Conservation (phyloP, 78 protist genomes). For the Diacronema lutheri region DNA sequence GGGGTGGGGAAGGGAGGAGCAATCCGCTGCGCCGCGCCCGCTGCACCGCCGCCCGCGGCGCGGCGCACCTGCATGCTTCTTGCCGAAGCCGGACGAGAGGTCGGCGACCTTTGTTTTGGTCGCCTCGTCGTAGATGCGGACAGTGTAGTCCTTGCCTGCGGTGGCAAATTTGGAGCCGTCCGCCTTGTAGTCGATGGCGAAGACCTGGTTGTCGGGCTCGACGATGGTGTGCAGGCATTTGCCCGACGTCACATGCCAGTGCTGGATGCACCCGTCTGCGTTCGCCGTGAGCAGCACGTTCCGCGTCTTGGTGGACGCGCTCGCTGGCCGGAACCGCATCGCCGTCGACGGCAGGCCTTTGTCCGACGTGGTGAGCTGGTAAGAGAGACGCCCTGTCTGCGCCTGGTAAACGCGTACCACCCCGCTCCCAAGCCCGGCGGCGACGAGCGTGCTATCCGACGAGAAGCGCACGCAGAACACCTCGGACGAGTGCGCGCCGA, state of each 20-base stretch:
- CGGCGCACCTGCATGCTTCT: too few species aligned
- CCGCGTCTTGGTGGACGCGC: neutral
- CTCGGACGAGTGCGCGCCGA: too few species aligned
- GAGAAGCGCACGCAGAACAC: slow-evolving; percentile 27
- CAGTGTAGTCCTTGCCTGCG: slow-evolving; percentile 46
- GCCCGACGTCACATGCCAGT: slow-evolving; percentile 35
- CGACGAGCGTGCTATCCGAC: slow-evolving; percentile 12
- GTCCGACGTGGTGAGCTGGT: neutral
- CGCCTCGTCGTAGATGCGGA: slow-evolving; percentile 55
- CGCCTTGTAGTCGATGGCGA: neutral
- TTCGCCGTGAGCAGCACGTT: slow-evolving; percentile 21
- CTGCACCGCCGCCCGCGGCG: too few species aligned
- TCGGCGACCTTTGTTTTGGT: slow-evolving; percentile 24
- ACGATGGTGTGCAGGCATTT: slow-evolving; percentile 19
- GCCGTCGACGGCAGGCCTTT: slow-evolving; percentile 13
- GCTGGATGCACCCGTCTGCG: slow-evolving; percentile 18
- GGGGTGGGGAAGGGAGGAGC: too few species aligned
- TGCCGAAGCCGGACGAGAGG: too few species aligned
- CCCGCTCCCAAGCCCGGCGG: slow-evolving; percentile 36
- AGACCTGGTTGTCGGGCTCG: slow-evolving; percentile 23
- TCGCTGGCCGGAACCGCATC: slow-evolving; percentile 11
- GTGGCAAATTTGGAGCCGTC: slow-evolving; percentile 25
- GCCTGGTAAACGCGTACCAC: neutral
- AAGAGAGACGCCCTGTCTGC: neutral
- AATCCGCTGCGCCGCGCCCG: too few species aligned